Evolutionary conservation across 2,329 filamentous ascomycete genomes (phyloP), one percentile per base, ranked within the genome.

Genomic region (Berkeleyomyces basicola): DNA sequence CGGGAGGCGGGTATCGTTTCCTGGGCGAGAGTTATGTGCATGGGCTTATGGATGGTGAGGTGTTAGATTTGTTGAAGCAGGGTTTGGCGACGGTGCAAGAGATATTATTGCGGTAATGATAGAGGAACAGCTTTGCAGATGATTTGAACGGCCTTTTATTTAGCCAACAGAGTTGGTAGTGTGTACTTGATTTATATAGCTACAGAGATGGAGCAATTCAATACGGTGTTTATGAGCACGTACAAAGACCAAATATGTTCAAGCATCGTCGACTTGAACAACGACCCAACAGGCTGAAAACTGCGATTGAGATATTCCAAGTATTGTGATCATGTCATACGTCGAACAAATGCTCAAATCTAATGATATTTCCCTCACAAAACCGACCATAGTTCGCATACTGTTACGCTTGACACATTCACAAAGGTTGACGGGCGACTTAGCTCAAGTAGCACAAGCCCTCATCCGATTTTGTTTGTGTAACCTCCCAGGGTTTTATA

Each of bases 11-110:
- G 53, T 70, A 65, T 61, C 61, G 63, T 33, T 66, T 70, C 33
- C 58, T 70, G 31, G 68, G 70, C 3, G 68, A 69, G 55, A 65
- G 67, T 23, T 70, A 70, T 64, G 66, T 70, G 1, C 66, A 70
- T 51, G 68, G 68, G 6, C 65, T 70, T 5, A 68, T 69, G 66
- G 65, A 69, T 42, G 69, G 69, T 31, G 67, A 69, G 60, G 66
- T 65, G 53, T 64, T 67, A 39, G 65, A 65, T 61, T 57, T 65
- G 36, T 43, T 66, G 44, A 64, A 61, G 44, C 62, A 63, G 40
- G 66, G 66, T 1, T 7, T 67, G 23, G 66, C 62, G 14, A 39
- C 59, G 5, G 59, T 67, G 23, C 62, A 60, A 36, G 65, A 66
- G 23, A 57, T 67, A 43, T n/a, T 61, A 33, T 61, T 67, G 16